Evolutionary conservation across 2,329 filamentous ascomycete genomes (phyloP).

Genomic region (Fusarium heterosporum): DNA sequence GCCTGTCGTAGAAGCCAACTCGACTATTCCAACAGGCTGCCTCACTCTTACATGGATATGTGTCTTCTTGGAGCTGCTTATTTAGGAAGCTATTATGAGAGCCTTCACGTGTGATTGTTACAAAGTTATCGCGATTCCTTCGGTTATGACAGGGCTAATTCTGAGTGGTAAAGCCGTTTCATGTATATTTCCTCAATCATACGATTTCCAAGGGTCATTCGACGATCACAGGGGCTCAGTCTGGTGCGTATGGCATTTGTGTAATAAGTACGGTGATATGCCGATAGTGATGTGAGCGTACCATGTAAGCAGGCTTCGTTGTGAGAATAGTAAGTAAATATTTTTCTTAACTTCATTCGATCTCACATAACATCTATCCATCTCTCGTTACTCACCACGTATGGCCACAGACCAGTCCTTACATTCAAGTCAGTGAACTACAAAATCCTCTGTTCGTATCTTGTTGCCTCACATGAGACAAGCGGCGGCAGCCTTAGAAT

Average conservation of each 20-base stretch:
- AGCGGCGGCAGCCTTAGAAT: no score
- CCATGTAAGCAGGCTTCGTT: background rate
- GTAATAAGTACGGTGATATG: background rate
- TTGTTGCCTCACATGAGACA: no score
- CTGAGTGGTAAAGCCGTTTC: slow-evolving; percentile 7
- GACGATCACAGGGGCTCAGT: background rate
- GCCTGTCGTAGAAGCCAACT: background rate
- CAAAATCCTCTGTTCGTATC: no score
- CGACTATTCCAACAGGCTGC: slow-evolving; percentile 12
- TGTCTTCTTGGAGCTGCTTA: background rate
- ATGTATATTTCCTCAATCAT: background rate
- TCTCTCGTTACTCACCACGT: no score
- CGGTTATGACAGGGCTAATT: slow-evolving; percentile 3
- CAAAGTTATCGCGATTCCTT: slow-evolving; percentile 9
- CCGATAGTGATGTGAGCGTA: background rate
- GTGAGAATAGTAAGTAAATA: background rate
- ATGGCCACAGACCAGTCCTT: no score
- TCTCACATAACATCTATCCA: no score
- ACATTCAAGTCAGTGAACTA: no score
- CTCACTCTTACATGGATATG: slow-evolving; percentile 1
- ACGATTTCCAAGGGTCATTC: background rate
- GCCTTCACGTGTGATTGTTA: background rate
- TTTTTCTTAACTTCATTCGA: no score
- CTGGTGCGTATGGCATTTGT: background rate
- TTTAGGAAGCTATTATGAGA: background rate